Evolutionary conservation across 768 basidiomycete species (phyloP).

Genomic region (Leccinum ochraceum): DNA sequence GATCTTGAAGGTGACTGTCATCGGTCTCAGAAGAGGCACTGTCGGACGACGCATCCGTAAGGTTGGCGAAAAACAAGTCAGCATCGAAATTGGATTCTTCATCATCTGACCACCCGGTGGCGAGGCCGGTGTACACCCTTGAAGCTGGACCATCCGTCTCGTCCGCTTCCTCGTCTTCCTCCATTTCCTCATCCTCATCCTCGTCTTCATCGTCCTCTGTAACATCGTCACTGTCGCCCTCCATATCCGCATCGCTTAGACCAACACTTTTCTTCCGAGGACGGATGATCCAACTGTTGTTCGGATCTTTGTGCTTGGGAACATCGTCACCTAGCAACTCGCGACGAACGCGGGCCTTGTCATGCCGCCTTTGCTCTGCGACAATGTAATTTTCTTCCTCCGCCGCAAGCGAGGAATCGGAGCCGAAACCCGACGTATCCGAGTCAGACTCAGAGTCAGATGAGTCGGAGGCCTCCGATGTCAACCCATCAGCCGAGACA

Average conservation of each 20-base stretch:
- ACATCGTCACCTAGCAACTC: conserved; percentile 59
- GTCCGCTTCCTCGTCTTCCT: conserved; percentile 45
- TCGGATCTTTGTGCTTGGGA: conserved; percentile 40
- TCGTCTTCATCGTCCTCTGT: conserved; percentile 65
- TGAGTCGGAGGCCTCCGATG: conserved; percentile 51
- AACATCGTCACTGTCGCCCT: conserved; percentile 55
- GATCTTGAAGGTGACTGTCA: conserved; percentile 45
- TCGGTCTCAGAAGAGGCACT: conserved; percentile 42
- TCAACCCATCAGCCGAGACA: conserved; percentile 60
- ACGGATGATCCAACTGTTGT: conserved; percentile 67
- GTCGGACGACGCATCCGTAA: conserved; percentile 56
- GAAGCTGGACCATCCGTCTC: conserved; percentile 46
- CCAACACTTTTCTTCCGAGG: conserved; percentile 73
- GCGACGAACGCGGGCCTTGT: conserved; percentile 56
- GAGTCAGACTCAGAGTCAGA: conserved; percentile 40
- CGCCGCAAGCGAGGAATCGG: conserved; percentile 57
- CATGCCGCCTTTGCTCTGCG: conserved; percentile 45
- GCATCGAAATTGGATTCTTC: conserved; percentile 81
- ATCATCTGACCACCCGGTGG: conserved; percentile 77
- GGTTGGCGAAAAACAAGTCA: conserved; percentile 80
- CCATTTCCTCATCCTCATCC: conserved; percentile 34
- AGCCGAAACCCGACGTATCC: conserved; percentile 42
- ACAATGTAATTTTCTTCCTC: conserved; percentile 65
- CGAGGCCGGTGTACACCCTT: conserved; percentile 59
- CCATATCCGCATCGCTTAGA: conserved; percentile 62